Percentiles rank a stretch among this genome's conserved stretches.
These are phyloP conservation scores for Eutrema yunnanense DNA, from an alignment of 345 rosid genomes.

Conservation along the genomic window DNA sequence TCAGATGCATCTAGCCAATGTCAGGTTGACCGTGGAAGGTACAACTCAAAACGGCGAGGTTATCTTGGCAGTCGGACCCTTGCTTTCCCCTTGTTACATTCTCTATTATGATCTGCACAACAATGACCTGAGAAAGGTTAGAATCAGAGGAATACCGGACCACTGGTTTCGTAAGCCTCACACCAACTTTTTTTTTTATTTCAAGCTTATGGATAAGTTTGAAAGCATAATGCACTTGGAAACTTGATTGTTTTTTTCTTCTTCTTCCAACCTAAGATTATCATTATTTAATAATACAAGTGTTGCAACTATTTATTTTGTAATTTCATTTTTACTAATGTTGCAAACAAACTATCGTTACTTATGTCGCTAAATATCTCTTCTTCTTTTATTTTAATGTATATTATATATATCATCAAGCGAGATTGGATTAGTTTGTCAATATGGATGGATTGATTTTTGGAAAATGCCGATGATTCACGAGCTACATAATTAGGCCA, in stretches of 20 bases:
- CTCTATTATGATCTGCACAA: background rate
- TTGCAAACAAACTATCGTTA: too few species aligned
- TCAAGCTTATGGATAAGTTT: background rate
- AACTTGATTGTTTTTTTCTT: background rate
- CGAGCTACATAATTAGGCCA: too few species aligned
- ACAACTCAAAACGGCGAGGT: background rate
- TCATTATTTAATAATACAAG: too few species aligned
- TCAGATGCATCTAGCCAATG: background rate
- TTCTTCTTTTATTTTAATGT: too few species aligned
- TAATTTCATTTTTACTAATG: too few species aligned
- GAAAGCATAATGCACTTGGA: constrained; percentile 2
- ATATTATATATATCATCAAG: too few species aligned
- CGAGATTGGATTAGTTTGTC: too few species aligned
- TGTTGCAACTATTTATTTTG: too few species aligned
- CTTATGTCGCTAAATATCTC: too few species aligned
- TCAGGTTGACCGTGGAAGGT: background rate
- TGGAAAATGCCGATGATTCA: too few species aligned
- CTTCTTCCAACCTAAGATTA: background rate
- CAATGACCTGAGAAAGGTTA: background rate
- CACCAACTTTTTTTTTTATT: fast-evolving
- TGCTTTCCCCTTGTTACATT: background rate
- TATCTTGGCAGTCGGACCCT: background rate
- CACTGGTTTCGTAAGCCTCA: background rate
- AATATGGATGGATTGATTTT: too few species aligned
- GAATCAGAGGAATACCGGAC: background rate